These are phyloP conservation scores for Neoboletus brunneissimus DNA, from an alignment of 768 basidiomycete species.

Conservation along the genomic window DNA sequence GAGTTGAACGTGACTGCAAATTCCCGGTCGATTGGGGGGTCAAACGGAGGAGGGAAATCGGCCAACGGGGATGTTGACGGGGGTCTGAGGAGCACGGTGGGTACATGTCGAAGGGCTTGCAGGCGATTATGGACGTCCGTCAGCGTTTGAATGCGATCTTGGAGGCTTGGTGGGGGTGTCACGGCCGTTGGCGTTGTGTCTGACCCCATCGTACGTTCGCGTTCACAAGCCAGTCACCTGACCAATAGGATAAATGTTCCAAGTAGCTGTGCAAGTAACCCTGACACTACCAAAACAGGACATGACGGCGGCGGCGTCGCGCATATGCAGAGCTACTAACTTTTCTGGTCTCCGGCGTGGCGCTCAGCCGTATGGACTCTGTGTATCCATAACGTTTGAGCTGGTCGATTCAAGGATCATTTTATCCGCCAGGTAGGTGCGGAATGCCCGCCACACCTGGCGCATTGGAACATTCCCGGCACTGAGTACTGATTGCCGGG, in stretches of 20 bases:
- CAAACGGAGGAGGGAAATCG: slow-evolving; percentile 29
- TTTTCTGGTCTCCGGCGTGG: slow-evolving; percentile 5
- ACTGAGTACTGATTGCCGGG: no score
- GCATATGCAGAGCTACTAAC: not conserved
- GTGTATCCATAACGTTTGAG: not conserved
- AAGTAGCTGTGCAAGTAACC: slow-evolving; percentile 20
- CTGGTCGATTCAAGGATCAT: not conserved
- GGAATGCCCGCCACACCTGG: not conserved
- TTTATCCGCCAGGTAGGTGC: not conserved
- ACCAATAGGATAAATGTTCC: not conserved
- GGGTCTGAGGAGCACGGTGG: slow-evolving; percentile 42
- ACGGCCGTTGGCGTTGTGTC: slow-evolving; percentile 1
- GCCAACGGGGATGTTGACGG: slow-evolving; percentile 26
- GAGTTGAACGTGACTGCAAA: slow-evolving; percentile 29
- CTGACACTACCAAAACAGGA: not conserved
- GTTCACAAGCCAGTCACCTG: not conserved
- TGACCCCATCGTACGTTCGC: not conserved
- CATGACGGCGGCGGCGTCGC: not conserved
- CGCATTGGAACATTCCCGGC: no score
- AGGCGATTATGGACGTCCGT: slow-evolving; percentile 45
- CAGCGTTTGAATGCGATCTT: slow-evolving; percentile 46
- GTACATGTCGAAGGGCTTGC: slow-evolving; percentile 45
- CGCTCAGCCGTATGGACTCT: not conserved
- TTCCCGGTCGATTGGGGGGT: slow-evolving; percentile 26
- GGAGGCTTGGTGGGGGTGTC: slow-evolving; percentile 28